Evolutionary conservation across 495 filamentous ascomycete genomes (phyloP), one percentile per base, ranked within the genome.

Genomic region (Stereocaulon alpinum): DNA sequence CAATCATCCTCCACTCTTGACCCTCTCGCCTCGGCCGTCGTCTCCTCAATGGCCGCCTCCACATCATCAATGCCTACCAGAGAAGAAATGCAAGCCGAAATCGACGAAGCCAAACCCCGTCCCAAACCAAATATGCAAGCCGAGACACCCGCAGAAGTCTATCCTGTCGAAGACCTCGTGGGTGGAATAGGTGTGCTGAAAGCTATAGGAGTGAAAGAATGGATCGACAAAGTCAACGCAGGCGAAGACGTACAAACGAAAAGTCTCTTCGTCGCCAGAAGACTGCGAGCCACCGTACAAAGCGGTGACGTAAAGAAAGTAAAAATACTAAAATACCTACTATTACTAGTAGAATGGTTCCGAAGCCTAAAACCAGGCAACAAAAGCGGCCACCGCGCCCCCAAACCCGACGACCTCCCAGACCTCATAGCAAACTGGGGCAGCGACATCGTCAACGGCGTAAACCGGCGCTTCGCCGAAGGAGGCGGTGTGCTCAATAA

Each of bases 71-170:
- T 84, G 75, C 77, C 84, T 10, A 79, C 83, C 3, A 71, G 71
- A 41, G 80, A 82, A 41, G 74, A 84, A 50, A 76, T 93, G 1
- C 83, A 88, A 61, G 79, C 82, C 18, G 78, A 77, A 50, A 74
- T 86, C 44, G 85, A 89, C 67, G 77, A 76, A 34, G 74, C 77
- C 34, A 93, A 94, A 65, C 90, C 93, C 15, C 77, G 91, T 37
- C 93, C 93, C 2, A 79, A 75, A 14, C 80, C 86, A 48, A 88
- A 97, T 68, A 76, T 84, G 48, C 76, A 81, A 2, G 91, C 88
- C 24, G 71, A 76, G 32, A 82, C 83, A 22, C 81, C 89, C n/a
- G 79, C 82, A 14, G 88, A 95, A 41, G 89, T 96, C 42, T 98
- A 98, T 70, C 70, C 86, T 2, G 70, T 88, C 47, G 78, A 85